phyloP scores from a whole-genome alignment of 1,139 yeast genomes.

The Saccharomyces hybrid region DNA sequence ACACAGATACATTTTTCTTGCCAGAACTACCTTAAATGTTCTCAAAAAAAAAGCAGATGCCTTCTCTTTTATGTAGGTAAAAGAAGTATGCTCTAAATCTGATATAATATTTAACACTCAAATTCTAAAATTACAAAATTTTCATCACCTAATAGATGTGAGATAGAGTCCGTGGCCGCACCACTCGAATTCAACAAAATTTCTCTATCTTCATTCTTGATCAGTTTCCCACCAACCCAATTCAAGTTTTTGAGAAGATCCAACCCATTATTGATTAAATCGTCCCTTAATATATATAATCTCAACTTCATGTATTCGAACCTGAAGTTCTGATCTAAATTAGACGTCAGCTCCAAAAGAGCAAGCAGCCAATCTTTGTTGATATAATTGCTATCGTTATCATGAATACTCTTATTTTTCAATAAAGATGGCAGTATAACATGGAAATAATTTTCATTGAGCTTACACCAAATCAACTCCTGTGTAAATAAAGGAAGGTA shows the following conservation, averaged over 20 bases:
- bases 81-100: too few species aligned
- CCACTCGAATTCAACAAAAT: constrained; percentile 4
- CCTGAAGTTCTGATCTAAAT: constrained; percentile 7
- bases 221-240: constrained; percentile 29
- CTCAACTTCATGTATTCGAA: constrained; percentile 11
- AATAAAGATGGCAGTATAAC: constrained; percentile 12
- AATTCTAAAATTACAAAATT: constrained; percentile 26
- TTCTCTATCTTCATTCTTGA: constrained; percentile 23
- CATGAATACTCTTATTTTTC: not conserved
- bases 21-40: too few species aligned
- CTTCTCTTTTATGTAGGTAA: too few species aligned
- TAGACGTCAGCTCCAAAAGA: constrained; percentile 21
- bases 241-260: constrained; percentile 22
- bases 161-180: constrained; percentile 9
- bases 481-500: constrained; percentile 21
- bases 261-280: constrained; percentile 14
- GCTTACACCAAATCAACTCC: constrained; percentile 22
- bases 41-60: too few species aligned
- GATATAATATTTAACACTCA: constrained; percentile 16
- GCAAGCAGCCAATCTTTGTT: constrained; percentile 24
- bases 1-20: too few species aligned
- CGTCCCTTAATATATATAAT: constrained; percentile 20
- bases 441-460: constrained; percentile 14
- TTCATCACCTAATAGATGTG: constrained; percentile 20
- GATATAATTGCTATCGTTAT: constrained; percentile 6